Base-by-base conservation (phyloP, 2,329 filamentous ascomycete species). In the Alternaria sp. region DNA sequence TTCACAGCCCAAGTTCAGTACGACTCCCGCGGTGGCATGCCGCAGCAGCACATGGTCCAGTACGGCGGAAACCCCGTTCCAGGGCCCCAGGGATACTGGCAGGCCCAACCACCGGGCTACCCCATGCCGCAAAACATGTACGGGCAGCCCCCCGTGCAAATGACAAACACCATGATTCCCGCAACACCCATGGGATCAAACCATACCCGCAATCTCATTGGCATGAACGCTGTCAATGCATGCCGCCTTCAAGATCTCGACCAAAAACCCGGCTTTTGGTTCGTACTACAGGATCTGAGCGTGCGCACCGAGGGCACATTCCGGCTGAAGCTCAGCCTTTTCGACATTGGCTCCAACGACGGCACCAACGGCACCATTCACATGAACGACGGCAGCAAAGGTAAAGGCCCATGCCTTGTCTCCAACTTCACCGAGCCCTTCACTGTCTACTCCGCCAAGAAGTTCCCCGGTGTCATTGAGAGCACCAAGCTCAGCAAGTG, bases 401-500 rank as follows among this genome's bases (percentile, higher is more conserved):
- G 90, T 60, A 90, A 89, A 66, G 92, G 92, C 0, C 92, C 92
- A 0, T 91, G 97, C 12, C 86, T 98, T 18, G 94, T 95, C 1
- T 91, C 90, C 9, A 90, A 89, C 72, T 98, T 95, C 81, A 96
- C 92, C 51, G 92, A 97, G 5, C 87, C 89, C 3, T 98, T 99
- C 84, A 92, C 93, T 58, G 96, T 99, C 28, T 98, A 91, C 81
- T 97, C 93, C 3, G 96, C 96, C 51, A 99, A 99, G 86, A 97
- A 97, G 76, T 99, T 99, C 80, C 96, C 96, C 0, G 96, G 96
- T 44, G 96, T 99, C 1, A 97, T 97, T 61, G 95, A 98, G 78
- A 96, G 92, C 79, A 99, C 96, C 0, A 82, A 89, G 5, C 83
- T 98, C 18, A 97, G 94, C 85, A 97, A 96, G 80, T 92, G 89